A percentile compares a stretch with the other conserved stretches of the same genome.
phyloP scores from a whole-genome alignment of 805 yeast species.

The Zygoascus biomembranicola region DNA sequence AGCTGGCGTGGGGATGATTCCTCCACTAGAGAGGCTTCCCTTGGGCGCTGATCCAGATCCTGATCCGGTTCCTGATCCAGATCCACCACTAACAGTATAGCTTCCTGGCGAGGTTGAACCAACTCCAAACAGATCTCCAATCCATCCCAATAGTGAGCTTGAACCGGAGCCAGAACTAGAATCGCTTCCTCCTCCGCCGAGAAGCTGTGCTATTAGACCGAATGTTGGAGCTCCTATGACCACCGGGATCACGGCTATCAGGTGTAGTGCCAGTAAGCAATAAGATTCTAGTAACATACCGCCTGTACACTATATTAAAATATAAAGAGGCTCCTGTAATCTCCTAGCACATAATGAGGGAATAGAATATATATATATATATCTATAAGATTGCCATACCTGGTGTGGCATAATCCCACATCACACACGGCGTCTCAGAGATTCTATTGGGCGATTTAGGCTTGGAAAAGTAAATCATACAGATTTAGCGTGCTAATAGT shows the following conservation, averaged over 20 bases:
- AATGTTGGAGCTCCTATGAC: neutral
- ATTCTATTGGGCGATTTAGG: neutral
- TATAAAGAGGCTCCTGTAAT: neutral
- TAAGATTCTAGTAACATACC: neutral
- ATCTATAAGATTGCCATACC: neutral
- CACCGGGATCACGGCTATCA: neutral
- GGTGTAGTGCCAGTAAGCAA: neutral
- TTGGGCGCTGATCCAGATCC: neutral
- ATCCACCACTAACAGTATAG: neutral
- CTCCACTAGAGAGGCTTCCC: neutral
- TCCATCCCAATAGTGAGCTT: neutral
- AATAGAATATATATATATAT: neutral
- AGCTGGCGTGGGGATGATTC: neutral
- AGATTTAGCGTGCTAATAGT: too few species aligned
- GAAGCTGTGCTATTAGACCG: neutral
- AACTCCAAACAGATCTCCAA: neutral
- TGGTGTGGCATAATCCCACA: neutral
- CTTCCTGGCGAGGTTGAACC: neutral
- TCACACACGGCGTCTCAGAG: neutral
- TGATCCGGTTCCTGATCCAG: neutral
- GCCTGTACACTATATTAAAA: neutral
- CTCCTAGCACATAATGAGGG: neutral
- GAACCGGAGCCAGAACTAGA: neutral
- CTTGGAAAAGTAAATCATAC: too few species aligned
- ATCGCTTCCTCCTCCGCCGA: neutral